Evolutionary conservation across 1,284 basidiomycete species (phyloP).

Genomic region (Trichosporon inkin): DNA sequence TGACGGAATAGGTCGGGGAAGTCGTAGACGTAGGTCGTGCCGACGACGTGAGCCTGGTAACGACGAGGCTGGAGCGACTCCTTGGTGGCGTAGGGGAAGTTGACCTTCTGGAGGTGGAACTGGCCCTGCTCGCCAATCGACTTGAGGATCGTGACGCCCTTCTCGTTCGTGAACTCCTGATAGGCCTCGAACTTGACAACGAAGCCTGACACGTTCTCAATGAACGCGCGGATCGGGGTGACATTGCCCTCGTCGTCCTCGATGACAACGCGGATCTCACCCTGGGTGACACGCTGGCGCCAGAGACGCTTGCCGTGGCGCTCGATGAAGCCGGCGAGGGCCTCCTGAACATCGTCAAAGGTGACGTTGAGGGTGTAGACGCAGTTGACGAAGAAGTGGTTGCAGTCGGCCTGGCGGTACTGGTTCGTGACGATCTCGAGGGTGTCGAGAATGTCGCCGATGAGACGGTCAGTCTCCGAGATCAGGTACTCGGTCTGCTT

Average conservation of each 20-base stretch:
- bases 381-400: constrained; percentile 97
- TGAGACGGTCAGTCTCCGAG: constrained; percentile 93
- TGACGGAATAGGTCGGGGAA: constrained; percentile 99
- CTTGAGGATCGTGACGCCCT: constrained; percentile 88
- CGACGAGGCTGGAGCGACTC: constrained; percentile 98
- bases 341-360: constrained; percentile 92
- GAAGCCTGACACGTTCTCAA: constrained; percentile 98
- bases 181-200: constrained; percentile 99
- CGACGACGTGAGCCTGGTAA: constrained; percentile 97
- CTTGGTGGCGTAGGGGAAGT: constrained; percentile 90
- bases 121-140: constrained; percentile 88
- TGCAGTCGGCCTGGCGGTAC: constrained; percentile 85
- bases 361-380: constrained; percentile 93
- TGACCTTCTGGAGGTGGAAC: constrained; percentile 86
- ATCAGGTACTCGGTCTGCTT: constrained; percentile 94
- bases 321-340: constrained; percentile 95
- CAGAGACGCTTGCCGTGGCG: constrained; percentile 96
- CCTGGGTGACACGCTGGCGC: constrained; percentile 93
- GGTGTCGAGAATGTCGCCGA: constrained; percentile 90
- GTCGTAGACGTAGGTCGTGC: constrained; percentile 98
- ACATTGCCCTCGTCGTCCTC: constrained; percentile 90
- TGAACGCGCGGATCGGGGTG: constrained; percentile 92
- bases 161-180: constrained; percentile 95
- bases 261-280: constrained; percentile 92
- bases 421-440: constrained; percentile 86